These are phyloP conservation scores for Phylloporus arenicola DNA, from an alignment of 768 basidiomycete genomes.

Conservation along the genomic window DNA sequence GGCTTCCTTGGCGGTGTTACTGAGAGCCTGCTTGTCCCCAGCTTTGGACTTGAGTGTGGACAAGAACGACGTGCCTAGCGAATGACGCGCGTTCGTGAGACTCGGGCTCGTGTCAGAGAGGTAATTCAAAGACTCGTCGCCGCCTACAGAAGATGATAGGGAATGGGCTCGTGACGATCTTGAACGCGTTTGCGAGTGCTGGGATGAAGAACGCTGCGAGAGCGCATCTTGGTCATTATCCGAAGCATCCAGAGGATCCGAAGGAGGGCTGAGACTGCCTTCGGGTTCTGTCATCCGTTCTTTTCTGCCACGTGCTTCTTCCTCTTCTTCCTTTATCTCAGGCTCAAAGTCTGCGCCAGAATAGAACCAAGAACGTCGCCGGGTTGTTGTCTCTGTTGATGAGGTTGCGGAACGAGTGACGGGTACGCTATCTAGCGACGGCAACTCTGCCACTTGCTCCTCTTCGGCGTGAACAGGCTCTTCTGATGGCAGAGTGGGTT, in stretches of 20 bases:
- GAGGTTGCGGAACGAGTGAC: slow-evolving; percentile 21
- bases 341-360: slow-evolving; percentile 37
- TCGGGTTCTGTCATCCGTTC: slow-evolving; percentile 33
- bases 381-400: slow-evolving; percentile 24
- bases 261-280: slow-evolving; percentile 24
- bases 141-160: slow-evolving; percentile 30
- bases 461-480: slow-evolving; percentile 32
- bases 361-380: slow-evolving; percentile 57
- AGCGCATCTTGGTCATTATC: slow-evolving; percentile 20
- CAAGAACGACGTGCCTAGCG: slow-evolving; percentile 53
- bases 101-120: slow-evolving; percentile 30
- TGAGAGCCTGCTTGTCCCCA: slow-evolving; percentile 78
- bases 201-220: slow-evolving; percentile 40
- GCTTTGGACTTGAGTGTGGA: slow-evolving; percentile 74
- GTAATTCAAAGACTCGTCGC: slow-evolving; percentile 25
- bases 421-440: slow-evolving; percentile 20
- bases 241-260: slow-evolving; percentile 7
- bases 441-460: slow-evolving; percentile 20
- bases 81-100: slow-evolving; percentile 37
- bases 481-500: slow-evolving; percentile 30
- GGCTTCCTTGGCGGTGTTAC: slow-evolving; percentile 79
- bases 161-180: slow-evolving; percentile 34
- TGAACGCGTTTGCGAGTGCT: slow-evolving; percentile 33
- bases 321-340: slow-evolving; percentile 24
- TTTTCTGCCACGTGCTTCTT: slow-evolving; percentile 15